phyloP scores from a whole-genome alignment of 2,329 filamentous ascomycete genomes.

The Microcera coccophila region DNA sequence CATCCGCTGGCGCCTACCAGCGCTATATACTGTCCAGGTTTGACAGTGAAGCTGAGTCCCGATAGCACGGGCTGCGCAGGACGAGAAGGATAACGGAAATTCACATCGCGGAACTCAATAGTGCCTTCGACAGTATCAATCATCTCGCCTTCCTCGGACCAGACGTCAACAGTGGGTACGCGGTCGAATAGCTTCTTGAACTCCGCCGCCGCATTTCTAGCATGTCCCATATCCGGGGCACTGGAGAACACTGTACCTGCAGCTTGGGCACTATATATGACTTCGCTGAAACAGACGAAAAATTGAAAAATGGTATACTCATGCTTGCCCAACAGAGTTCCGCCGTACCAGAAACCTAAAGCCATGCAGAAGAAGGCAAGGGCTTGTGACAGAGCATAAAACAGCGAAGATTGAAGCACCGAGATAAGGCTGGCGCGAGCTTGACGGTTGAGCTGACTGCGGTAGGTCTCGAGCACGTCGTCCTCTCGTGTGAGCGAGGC shows the following conservation, averaged over 20 bases:
- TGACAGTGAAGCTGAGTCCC: conserved; percentile 55
- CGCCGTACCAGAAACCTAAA: conserved; percentile 18
- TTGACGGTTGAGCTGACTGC: background rate
- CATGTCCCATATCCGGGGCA: conserved; percentile 82
- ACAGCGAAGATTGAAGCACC: conserved; percentile 1
- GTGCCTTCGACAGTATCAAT: conserved; percentile 61
- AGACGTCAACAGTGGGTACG: conserved; percentile 71
- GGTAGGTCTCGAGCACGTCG: conserved; percentile 1
- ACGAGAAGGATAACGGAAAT: conserved; percentile 65
- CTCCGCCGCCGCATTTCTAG: conserved; percentile 70
- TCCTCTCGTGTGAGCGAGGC: conserved; percentile 10
- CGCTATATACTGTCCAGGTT: conserved; percentile 28
- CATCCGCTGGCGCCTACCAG: conserved; percentile 47
- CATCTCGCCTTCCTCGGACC: conserved; percentile 61
- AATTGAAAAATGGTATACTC: conserved; percentile 18
- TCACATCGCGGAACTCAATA: conserved; percentile 59
- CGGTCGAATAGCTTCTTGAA: conserved; percentile 77
- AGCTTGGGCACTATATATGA: conserved; percentile 65
- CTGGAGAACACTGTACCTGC: conserved; percentile 84
- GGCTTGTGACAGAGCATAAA: conserved; percentile 9
- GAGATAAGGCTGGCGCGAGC: conserved; percentile 2
- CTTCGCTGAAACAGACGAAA: conserved; percentile 10
- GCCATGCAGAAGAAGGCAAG: conserved; percentile 5
- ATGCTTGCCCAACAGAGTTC: conserved; percentile 3
- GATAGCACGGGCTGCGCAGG: conserved; percentile 62